Conservation (phyloP, 495 filamentous ascomycete species). For the Monascus purpureus region DNA sequence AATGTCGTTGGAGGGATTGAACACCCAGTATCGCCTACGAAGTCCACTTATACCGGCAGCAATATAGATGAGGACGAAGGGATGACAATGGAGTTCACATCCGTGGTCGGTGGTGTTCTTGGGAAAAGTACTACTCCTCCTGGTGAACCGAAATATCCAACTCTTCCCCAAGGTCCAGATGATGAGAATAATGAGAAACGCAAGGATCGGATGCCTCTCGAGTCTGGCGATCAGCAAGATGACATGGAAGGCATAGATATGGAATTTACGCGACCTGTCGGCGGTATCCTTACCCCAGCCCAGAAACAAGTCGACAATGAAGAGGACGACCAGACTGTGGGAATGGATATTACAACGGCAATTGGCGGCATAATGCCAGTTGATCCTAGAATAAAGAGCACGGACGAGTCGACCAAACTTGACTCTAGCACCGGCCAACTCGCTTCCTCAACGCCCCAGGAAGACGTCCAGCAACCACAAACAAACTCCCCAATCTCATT, state of each 20-base stretch:
- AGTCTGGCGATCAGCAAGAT: slow-evolving; percentile 20
- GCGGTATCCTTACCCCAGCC: slow-evolving; percentile 43
- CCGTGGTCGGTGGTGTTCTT: slow-evolving; percentile 53
- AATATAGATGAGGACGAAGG: slow-evolving; percentile 47
- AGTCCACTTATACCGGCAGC: slow-evolving; percentile 21
- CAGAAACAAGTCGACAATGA: slow-evolving; percentile 19
- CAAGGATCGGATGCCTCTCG: slow-evolving; percentile 11
- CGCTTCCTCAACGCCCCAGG: slow-evolving; percentile 40
- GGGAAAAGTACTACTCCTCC: slow-evolving; percentile 14
- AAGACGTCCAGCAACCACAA: slow-evolving; percentile 18
- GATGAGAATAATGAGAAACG: slow-evolving; percentile 16
- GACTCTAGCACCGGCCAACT: slow-evolving; percentile 40
- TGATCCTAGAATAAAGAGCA: slow-evolving; percentile 28
- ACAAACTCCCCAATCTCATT: slow-evolving; percentile 18
- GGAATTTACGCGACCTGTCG: slow-evolving; percentile 63
- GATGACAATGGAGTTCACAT: slow-evolving; percentile 74
- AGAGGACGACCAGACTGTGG: slow-evolving; percentile 36
- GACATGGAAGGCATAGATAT: slow-evolving; percentile 38
- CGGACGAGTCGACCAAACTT: slow-evolving; percentile 43
- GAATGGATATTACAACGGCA: slow-evolving; percentile 46
- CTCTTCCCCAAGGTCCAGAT: slow-evolving; percentile 2
- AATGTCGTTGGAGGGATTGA: slow-evolving; percentile 55
- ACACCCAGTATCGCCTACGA: slow-evolving; percentile 17
- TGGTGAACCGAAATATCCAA: background rate
- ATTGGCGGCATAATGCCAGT: slow-evolving; percentile 42